Conservation (phyloP, 352 stramenopile species). For the Pythium aristosporum region DNA sequence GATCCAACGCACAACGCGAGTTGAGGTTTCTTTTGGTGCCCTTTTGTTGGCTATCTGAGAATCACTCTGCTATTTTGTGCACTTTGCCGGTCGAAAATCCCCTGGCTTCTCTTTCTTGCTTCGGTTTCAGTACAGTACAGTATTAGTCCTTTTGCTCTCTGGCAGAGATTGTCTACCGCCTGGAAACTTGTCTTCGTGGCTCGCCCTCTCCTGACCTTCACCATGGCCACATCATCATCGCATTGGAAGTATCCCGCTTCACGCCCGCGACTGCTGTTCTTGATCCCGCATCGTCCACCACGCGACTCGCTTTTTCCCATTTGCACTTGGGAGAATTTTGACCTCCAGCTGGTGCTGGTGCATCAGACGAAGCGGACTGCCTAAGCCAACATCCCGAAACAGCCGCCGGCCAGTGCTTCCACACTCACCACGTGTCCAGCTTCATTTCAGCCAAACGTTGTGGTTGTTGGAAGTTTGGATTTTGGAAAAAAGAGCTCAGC, state of each 20-base stretch:
- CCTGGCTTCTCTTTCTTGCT: slow-evolving; percentile 15
- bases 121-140: too few species aligned
- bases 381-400: slow-evolving; percentile 12
- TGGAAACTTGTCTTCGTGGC: background rate
- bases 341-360: slow-evolving; percentile 6
- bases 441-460: background rate
- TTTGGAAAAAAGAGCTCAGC: slow-evolving; percentile 12
- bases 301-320: background rate
- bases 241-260: slow-evolving; percentile 5
- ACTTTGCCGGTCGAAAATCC: background rate
- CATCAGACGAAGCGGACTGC: slow-evolving; percentile 19
- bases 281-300: background rate
- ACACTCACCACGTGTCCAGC: slow-evolving; percentile 2
- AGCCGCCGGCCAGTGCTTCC: background rate
- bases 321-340: background rate
- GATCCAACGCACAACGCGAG: background rate
- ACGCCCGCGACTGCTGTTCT: background rate
- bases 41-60: background rate
- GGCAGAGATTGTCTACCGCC: background rate
- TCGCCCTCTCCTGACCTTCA: slow-evolving; percentile 7
- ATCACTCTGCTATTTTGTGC: background rate
- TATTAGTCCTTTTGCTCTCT: slow-evolving; percentile 5
- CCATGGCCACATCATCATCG: slow-evolving; percentile 13
- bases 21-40: background rate
- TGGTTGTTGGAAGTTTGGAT: background rate